Evolutionary conservation across 2,329 filamentous ascomycete species (phyloP), one percentile per base, ranked within the genome.

Genomic region (Pseudogymnoascus sp.): DNA sequence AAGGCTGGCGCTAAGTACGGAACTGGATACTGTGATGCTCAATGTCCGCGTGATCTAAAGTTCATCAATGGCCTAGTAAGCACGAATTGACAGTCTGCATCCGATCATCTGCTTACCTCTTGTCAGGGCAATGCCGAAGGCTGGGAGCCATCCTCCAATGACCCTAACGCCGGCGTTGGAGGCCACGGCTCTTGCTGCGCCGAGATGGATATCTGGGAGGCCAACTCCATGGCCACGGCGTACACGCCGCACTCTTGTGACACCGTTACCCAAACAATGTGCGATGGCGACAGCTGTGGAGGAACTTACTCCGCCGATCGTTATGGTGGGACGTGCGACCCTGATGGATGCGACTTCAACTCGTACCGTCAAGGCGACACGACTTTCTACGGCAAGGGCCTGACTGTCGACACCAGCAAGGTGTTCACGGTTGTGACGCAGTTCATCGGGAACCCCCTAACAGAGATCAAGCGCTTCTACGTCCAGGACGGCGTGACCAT

Each of bases 181-280:
- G 73, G 74, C 45, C 75, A 80, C 58, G 86, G 86, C 64, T 78
- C 84, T 42, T 88, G 86, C 80, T 89, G 86, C 73, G 75, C 81
- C 42, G 86, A 89, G 74, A 85, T 89, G 81, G 86, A 89, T 68
- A 79, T 86, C 71, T 86, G 84, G 83, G 84, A 87, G 72, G 83
- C 83, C 61, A 86, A 87, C 76, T 79, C 76, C 61, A 78, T 84
- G 67, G 80, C 83, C 8, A 78, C 77, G 22, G 84, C 84, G 25
- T 76, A 79, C 66, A 87, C 84, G 5, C 83, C 84, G 23, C 84
- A 86, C 71, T 76, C 80, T 49, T 85, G 83, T 75, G 75, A 75
- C 59, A 72, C 73, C 35, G 68, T 72, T 7, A 76, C 76, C 60
- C 76, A 78, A 60, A 72, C 71, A 55, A 75, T 77, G 63, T 84